Base-by-base conservation (phyloP, 2,329 filamentous ascomycete species). In the Exophiala dermatitidis region DNA sequence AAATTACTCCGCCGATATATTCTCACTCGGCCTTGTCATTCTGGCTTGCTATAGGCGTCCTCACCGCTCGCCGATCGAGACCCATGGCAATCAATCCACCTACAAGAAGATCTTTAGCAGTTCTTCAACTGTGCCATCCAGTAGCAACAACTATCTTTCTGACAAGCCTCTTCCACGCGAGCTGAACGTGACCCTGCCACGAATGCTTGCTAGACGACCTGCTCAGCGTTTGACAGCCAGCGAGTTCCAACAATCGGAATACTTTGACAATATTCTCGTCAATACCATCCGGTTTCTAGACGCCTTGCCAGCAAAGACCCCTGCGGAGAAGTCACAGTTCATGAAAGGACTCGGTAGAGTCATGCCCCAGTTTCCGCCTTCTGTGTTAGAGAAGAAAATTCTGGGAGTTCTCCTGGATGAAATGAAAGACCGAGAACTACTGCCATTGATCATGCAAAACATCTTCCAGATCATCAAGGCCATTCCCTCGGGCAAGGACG, bases 201-300 rank as follows among this genome's bases (percentile, higher is more conserved):
- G 86, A 29, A 79, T 98, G 42, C 90, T 98, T 53, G 93, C 91
- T 0, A 80, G 93, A 58, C 78, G 90, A 51, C 89, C 93, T 2
- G 89, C 90, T 2, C 88, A 95, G 67, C 82, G 93, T 42, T 80
- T 97, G 74, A 90, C 84, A 29, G 90, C 91, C 3, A 83, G 81
- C 50, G 91, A 95, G 63, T 97, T 98, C 62, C 93, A 98, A 66
- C 83, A 96, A 68, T 94, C 90, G 65, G 84, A 88, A 61, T 98
- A 94, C 67, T 98, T 98, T 67, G 90, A 98, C 71, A 98, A 97
- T 65, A 88, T 97, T 43, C 77, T 98, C 3, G 89, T 98, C 26
- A 95, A 90, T 0, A 96, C 93, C 0, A 95, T 98, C 58, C 87
- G 93, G 8, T 98, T 98, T 66, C 75, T 98, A 29, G 93, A 98